Percentiles rank a stretch among this genome's conserved stretches.
These are phyloP conservation scores for Elsinoe necatrix DNA, from an alignment of 2,329 filamentous ascomycete genomes.

Conservation along the genomic window DNA sequence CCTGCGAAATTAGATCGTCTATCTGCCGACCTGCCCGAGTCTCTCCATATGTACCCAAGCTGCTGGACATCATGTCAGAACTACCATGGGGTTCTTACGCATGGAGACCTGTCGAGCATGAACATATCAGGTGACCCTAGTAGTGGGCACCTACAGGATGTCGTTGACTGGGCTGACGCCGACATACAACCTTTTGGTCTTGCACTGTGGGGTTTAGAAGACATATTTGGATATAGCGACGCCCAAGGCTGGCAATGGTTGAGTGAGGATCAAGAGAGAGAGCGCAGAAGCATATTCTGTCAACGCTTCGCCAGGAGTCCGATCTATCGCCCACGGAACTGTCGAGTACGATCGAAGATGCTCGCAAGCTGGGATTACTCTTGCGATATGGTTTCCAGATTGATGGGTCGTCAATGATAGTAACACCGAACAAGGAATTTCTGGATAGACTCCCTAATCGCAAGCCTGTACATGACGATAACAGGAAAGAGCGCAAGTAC, in stretches of 20 bases:
- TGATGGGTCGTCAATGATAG: background rate
- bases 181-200: background rate
- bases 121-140: background rate
- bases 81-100: background rate
- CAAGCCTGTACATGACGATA: background rate
- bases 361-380: background rate
- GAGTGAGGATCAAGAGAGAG: background rate
- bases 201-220: background rate
- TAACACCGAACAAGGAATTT: background rate
- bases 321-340: too few species aligned
- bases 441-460: too few species aligned
- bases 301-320: too few species aligned
- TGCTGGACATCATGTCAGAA: background rate
- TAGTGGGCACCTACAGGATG: background rate
- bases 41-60: too few species aligned
- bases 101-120: background rate
- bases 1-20: too few species aligned
- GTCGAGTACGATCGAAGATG: background rate
- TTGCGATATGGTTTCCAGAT: background rate
- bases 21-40: too few species aligned
- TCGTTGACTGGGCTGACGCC: background rate
- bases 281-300: background rate
- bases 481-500: background rate
- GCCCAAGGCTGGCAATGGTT: background rate
- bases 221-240: background rate